These are phyloP conservation scores for Sutorius australiensis DNA, from an alignment of 768 basidiomycete species.

Conservation along the genomic window DNA sequence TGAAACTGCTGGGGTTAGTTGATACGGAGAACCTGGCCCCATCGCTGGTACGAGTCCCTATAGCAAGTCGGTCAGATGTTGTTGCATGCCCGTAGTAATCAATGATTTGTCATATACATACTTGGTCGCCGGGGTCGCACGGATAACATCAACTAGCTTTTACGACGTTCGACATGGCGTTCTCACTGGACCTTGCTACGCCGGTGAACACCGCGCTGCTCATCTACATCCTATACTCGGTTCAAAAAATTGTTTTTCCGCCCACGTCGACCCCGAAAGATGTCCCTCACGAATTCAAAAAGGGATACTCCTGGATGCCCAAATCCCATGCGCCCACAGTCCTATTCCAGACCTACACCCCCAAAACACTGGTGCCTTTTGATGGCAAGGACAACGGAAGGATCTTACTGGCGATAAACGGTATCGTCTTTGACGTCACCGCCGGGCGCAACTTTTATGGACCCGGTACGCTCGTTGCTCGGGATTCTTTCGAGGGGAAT, in stretches of 20 bases:
- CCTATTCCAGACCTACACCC: constrained; percentile 74
- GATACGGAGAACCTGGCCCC: not conserved
- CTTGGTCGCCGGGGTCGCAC: constrained; percentile 13
- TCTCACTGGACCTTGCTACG: constrained; percentile 55
- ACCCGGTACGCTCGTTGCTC: constrained; percentile 57
- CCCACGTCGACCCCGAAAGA: constrained; percentile 45
- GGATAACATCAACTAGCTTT: constrained; percentile 6
- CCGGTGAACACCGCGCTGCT: constrained; percentile 79
- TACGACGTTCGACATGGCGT: constrained; percentile 28
- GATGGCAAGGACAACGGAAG: constrained; percentile 60
- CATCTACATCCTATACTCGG: constrained; percentile 73
- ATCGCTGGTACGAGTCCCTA: not conserved
- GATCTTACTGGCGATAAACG: constrained; percentile 83
- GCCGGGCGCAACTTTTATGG: constrained; percentile 91
- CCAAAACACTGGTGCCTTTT: constrained; percentile 68
- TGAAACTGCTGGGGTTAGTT: no score
- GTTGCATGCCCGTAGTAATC: no score
- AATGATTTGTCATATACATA: not conserved
- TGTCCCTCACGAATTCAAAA: constrained; percentile 68
- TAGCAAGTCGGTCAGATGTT: not conserved
- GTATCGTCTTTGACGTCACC: constrained; percentile 91
- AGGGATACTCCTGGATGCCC: constrained; percentile 91
- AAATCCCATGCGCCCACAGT: constrained; percentile 74
- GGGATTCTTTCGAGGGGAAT: not conserved
- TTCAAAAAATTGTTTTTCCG: constrained; percentile 72